Base-by-base conservation (phyloP, 2,329 filamentous ascomycete genomes). In the Basipetospora chlamydospora region DNA sequence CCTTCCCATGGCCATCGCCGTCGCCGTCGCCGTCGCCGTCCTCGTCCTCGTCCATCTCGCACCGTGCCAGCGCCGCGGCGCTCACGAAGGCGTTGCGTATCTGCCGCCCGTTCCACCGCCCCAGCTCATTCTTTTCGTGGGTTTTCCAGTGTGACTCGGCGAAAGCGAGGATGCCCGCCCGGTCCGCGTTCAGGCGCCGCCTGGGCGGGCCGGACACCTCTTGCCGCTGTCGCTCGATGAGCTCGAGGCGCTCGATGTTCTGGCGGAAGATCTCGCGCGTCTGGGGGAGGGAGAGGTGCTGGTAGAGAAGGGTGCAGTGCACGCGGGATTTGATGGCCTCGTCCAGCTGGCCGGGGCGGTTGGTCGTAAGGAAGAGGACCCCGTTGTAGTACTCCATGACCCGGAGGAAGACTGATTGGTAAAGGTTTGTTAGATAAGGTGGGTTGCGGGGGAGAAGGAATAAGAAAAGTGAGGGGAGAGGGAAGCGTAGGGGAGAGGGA, bases 261-360 rank as follows among this genome's bases (percentile, higher is more conserved):
- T 58, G 44, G 3, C 49, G 51, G 56, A 61, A 62, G 39, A 63
- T 59, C 11, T 59, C 56, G 11, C 50, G 52, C 1, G 57, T 60
- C 41, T 61, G 56, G 0, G 47, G 44, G 46, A 53, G 54, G 32
- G 53, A 50, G 0, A 62, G 48, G 0, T 54, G 57, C 6, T 56
- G 56, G 39, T 64, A 66, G 49, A 60, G 61, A 1, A 66, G 48
- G 1, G 50, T 57, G 13, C 63, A 43, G 38, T 66, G 62, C 26
- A 67, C 61, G 12, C 63, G 57, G 2, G 63, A 66, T 47, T 58
- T 58, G 49, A 67, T 65, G 0, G 66, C 66, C 38, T 63, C 62
- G 35, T 70, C 66, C 3, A 70, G 56, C 2, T 52, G 51, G 12
- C 63, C 61, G 5, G 65, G 58, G 3, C 63, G 56, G 49, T 69